phyloP scores from a whole-genome alignment of 192 early-diverging fungal species.

The Backusella tuberculispora region DNA sequence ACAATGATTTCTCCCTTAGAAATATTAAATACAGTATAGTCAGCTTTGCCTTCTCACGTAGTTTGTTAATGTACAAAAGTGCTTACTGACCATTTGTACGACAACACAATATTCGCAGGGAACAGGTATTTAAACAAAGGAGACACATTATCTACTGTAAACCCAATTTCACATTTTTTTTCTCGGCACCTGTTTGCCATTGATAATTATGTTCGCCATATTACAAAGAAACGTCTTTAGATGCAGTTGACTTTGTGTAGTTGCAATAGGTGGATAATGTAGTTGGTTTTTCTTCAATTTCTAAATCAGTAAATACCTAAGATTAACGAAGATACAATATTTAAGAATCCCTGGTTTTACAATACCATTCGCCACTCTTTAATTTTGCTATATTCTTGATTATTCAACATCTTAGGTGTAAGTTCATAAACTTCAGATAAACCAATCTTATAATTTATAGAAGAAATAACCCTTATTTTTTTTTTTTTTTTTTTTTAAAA shows the following conservation, averaged over 20 bases:
- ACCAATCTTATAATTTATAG: not conserved
- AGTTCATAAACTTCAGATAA: constrained; percentile 7
- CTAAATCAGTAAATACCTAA: not conserved
- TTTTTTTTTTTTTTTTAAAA: too few relatives aligned
- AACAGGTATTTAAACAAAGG: constrained; percentile 20
- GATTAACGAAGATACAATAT: constrained; percentile 7
- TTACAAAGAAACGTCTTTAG: constrained; percentile 13
- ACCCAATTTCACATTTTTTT: constrained; percentile 24
- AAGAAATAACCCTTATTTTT: too few relatives aligned
- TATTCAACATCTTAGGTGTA: not conserved
- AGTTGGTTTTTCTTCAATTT: not conserved
- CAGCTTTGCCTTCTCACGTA: constrained; percentile 3
- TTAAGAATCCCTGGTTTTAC: not conserved
- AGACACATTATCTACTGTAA: constrained; percentile 21
- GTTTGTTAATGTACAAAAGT: constrained; percentile 4
- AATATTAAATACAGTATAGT: constrained; percentile 5
- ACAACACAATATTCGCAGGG: constrained; percentile 14
- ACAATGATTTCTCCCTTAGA: constrained; percentile 15
- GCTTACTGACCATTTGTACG: constrained; percentile 15
- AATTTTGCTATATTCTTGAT: constrained; percentile 15
- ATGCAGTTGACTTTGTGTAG: constrained; percentile 3
- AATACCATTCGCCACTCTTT: constrained; percentile 20
- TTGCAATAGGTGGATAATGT: constrained; percentile 13
- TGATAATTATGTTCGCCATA: constrained; percentile 2
- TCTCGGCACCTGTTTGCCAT: constrained; percentile 4